Conservation (phyloP, 805 yeast species). For the Metschnikowia shivogae region DNA sequence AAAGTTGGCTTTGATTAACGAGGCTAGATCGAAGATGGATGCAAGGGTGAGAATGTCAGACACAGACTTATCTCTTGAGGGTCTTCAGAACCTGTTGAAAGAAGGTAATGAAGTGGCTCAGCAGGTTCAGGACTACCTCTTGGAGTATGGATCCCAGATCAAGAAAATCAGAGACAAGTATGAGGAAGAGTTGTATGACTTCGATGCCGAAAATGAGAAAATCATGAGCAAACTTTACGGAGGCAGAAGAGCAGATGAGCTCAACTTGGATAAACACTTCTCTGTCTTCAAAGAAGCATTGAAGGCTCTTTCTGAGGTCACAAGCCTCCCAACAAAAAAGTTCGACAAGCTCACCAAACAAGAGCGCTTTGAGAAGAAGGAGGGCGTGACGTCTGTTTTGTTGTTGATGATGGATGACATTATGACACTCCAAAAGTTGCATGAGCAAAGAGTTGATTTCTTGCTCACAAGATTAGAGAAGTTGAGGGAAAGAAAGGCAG, state of each 20-base stretch:
- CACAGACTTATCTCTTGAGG: conserved; percentile 45
- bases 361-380: conserved; percentile 25
- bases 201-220: conserved; percentile 47
- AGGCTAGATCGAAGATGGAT: conserved; percentile 23
- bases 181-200: conserved; percentile 45
- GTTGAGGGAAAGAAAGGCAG: conserved; percentile 28
- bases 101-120: conserved; percentile 40
- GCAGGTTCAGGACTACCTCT: conserved; percentile 41
- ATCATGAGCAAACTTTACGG: conserved; percentile 25
- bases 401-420: conserved; percentile 29
- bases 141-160: conserved; percentile 45
- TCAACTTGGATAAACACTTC: conserved; percentile 26
- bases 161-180: conserved; percentile 39
- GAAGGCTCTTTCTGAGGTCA: conserved; percentile 24
- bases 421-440: conserved; percentile 26
- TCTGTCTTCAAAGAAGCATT: conserved; percentile 25
- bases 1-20: conserved; percentile 21
- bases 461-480: conserved; percentile 27
- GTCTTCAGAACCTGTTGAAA: conserved; percentile 40
- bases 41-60: conserved; percentile 38
- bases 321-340: conserved; percentile 16
- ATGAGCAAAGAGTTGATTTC: conserved; percentile 24
- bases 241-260: conserved; percentile 5
- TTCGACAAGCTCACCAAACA: conserved; percentile 23
- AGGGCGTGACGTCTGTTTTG: conserved; percentile 24